These are phyloP conservation scores for Tubosaeta sp. DNA, from an alignment of 768 basidiomycete species.

Conservation along the genomic window DNA sequence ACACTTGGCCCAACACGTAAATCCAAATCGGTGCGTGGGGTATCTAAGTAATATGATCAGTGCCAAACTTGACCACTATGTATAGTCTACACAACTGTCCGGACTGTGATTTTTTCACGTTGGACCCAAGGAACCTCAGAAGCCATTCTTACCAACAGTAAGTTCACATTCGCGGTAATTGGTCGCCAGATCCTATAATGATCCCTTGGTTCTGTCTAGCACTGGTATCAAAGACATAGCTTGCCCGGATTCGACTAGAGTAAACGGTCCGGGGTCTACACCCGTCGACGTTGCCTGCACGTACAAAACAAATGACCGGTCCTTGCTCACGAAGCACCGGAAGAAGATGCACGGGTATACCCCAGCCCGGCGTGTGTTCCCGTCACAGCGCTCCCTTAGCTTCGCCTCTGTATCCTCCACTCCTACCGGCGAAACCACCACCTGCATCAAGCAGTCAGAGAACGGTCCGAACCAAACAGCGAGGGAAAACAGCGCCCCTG, in stretches of 20 bases:
- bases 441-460: too few species aligned
- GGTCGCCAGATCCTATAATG: not conserved
- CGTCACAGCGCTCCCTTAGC: too few species aligned
- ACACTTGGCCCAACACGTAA: not conserved
- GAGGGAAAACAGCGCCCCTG: too few species aligned
- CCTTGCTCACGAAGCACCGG: conserved; percentile 15
- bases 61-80: not conserved
- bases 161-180: not conserved
- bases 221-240: conserved; percentile 6
- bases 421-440: too few species aligned
- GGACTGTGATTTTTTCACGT: conserved; percentile 7
- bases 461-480: too few species aligned
- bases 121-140: conserved; percentile 1
- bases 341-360: conserved; percentile 7
- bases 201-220: not conserved
- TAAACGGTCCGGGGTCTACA: too few species aligned
- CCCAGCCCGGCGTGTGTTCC: not conserved
- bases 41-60: not conserved
- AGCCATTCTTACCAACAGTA: conserved; percentile 12
- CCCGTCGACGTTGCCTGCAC: not conserved
- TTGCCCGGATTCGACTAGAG: not conserved
- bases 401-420: not conserved
- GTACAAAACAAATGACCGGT: conserved; percentile 14
- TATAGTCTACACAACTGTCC: conserved; percentile 6
- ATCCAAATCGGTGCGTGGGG: not conserved